Evolutionary conservation across 2,329 filamentous ascomycete genomes (phyloP), one percentile per base, ranked within the genome.

Genomic region (Pseudocercospora crystallina): DNA sequence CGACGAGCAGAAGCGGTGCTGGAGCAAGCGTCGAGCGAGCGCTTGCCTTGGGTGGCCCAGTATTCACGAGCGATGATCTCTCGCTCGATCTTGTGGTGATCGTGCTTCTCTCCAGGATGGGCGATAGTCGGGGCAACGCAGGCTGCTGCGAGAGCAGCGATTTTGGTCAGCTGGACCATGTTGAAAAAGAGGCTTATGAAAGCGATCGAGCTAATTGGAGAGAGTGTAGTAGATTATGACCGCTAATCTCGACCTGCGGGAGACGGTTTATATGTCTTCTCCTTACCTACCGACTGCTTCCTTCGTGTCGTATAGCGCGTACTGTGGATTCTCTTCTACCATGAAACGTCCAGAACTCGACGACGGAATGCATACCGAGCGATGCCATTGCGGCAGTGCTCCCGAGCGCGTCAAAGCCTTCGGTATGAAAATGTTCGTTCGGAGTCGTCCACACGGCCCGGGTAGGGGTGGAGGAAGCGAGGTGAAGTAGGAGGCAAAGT

Each of bases 51-150:
- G 34, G 49, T 45, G 15, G 53, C 53, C 53, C 53, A 56, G 31
- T 56, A 46, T 40, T 64, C 55, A 44, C 66, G 63, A 31, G 42
- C 60, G 26, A 61, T 51, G 39, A 70, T 62, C 48, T 69, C 58
- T 8, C 65, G 60, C 56, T 63, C 65, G 53, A 69, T 48, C 26
- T 62, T 58, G 33, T 56, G 49, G 47, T 59, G 56, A 30, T 68
- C 63, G 41, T 69, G 66, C 40, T 65, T 62, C 52, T 70, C 67
- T 31, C 67, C 67, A 20, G 67, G 67, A 33, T 70, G 67, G 31
- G 66, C 66, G 32, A 53, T 13, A 12, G 49, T 46, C 34, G 53
- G 53, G n/a, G 38, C 35, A 29, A 53, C 11, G 53, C 56, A 30
- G 56, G 50, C 44, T 31, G 54, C 54, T 46, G 51, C 50, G 32